Conservation (phyloP, 257 asterid species). For the Solanum lignicaule region DNA sequence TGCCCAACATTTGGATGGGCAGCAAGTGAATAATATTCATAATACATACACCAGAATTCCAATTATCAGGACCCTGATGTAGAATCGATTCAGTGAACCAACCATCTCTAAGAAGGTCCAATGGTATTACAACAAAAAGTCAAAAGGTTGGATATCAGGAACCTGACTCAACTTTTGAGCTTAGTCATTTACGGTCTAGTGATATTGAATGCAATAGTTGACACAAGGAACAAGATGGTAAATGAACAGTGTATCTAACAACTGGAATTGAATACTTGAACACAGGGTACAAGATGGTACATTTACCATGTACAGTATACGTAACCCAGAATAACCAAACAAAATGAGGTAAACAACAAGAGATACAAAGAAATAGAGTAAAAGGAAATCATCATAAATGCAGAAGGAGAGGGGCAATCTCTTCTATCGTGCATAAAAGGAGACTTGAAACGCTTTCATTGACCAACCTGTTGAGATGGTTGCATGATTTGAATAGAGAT, state of each 20-base stretch:
- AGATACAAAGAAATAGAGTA: not conserved
- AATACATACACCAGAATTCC: not conserved
- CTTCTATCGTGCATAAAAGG: conserved; percentile 1
- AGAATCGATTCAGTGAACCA: not conserved
- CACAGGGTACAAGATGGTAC: not conserved
- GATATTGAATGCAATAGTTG: not conserved
- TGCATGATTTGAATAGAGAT: conserved; percentile 89
- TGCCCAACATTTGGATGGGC: not conserved
- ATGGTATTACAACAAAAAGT: not conserved
- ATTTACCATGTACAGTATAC: not conserved
- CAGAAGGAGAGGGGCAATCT: not conserved
- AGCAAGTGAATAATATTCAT: not conserved
- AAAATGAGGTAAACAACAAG: not conserved
- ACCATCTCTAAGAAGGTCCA: not conserved
- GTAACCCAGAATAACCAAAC: not conserved
- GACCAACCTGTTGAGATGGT: conserved; percentile 71
- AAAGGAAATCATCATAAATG: not conserved
- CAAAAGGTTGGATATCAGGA: not conserved
- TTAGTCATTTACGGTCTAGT: not conserved
- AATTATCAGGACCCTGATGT: not conserved
- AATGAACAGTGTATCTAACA: not conserved
- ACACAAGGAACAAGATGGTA: not conserved
- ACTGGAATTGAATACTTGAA: not conserved
- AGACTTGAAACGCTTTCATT: not conserved
- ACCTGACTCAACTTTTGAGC: not conserved